These are phyloP conservation scores for Beauveria bassiana DNA, from an alignment of 2,329 filamentous ascomycete genomes.

Conservation along the genomic window DNA sequence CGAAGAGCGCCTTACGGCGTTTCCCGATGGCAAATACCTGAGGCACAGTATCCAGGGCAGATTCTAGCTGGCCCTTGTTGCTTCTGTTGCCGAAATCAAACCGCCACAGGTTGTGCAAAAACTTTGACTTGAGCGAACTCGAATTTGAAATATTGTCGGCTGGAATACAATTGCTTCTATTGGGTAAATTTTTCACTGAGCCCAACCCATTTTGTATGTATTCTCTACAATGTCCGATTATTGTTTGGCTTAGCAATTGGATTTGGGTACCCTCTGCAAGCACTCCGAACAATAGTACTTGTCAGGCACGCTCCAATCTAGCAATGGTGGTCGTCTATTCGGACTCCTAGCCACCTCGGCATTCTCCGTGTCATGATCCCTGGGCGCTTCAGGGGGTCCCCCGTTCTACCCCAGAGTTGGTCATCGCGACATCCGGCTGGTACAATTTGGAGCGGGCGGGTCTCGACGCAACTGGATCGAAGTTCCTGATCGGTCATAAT, in stretches of 20 bases:
- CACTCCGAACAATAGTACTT: conserved; percentile 27
- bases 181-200: conserved; percentile 18
- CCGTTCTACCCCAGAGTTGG: not conserved
- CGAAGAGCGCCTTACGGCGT: not conserved
- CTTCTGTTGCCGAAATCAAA: conserved; percentile 25
- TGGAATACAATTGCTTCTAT: conserved; percentile 26
- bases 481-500: too few species aligned
- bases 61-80: conserved; percentile 19
- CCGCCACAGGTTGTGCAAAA: conserved; percentile 19
- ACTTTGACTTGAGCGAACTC: conserved; percentile 17
- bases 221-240: conserved; percentile 11
- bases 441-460: not conserved
- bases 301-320: conserved; percentile 20
- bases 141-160: conserved; percentile 13
- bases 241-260: conserved; percentile 12
- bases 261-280: conserved; percentile 22
- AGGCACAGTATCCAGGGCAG: conserved; percentile 23
- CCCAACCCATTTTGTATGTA: conserved; percentile 20
- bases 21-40: conserved; percentile 11
- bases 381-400: not conserved
- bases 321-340: conserved; percentile 13
- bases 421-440: not conserved
- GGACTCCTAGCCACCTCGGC: not conserved
- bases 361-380: not conserved
- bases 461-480: not conserved